Evolutionary conservation across 768 basidiomycete genomes (phyloP).

Genomic region (Gloeophyllum trabeum): DNA sequence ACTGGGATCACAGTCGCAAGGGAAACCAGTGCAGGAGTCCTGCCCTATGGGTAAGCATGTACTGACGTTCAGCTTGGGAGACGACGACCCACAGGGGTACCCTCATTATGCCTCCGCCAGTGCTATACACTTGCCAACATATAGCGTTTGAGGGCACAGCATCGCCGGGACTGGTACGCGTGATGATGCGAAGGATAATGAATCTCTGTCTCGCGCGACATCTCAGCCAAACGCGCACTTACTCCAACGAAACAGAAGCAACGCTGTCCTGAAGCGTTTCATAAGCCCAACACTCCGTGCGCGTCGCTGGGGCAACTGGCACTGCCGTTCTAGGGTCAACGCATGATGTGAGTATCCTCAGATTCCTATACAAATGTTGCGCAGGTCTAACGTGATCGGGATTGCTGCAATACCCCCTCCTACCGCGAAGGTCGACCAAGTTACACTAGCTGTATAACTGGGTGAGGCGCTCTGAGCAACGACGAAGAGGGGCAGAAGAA

Average conservation of each 20-base stretch:
- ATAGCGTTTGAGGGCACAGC: neutral
- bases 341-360: too few relatives aligned
- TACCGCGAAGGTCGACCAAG: too few relatives aligned
- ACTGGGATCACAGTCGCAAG: neutral
- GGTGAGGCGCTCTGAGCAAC: too few relatives aligned
- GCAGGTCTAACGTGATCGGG: too few relatives aligned
- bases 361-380: too few relatives aligned
- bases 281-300: neutral
- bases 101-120: neutral
- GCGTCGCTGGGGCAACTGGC: too few relatives aligned
- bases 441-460: too few relatives aligned
- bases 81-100: neutral
- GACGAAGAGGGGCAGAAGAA: too few relatives aligned
- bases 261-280: neutral
- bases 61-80: neutral
- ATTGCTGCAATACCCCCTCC: too few relatives aligned
- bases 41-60: neutral
- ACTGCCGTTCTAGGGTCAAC: too few relatives aligned
- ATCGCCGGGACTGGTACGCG: neutral
- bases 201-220: neutral
- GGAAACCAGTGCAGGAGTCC: neutral
- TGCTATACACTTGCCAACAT: neutral
- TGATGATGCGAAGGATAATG: neutral
- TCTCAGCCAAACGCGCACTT: neutral
- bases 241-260: neutral